Percentiles rank a stretch among this genome's conserved stretches.
phyloP scores from a whole-genome alignment of 31 red algal species.

The Endocladia muricata region DNA sequence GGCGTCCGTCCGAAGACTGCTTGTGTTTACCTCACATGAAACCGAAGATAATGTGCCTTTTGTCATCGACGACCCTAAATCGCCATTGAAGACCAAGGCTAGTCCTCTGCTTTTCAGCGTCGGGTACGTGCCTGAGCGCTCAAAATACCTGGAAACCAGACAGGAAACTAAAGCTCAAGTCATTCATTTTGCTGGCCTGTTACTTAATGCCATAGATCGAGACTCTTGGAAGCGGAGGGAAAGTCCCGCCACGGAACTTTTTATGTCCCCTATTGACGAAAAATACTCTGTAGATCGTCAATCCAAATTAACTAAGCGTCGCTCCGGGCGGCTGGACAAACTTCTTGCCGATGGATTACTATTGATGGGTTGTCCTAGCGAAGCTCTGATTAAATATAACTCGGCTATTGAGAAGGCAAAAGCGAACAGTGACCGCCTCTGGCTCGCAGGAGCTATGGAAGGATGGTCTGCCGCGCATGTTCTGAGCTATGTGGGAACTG shows the following conservation, averaged over 20 bases:
- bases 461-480: constrained; percentile 74
- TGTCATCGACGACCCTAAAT: constrained; percentile 32
- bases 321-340: constrained; percentile 69
- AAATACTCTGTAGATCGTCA: constrained; percentile 45
- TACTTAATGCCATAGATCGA: constrained; percentile 45
- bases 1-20: constrained; percentile 40
- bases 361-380: constrained; percentile 51
- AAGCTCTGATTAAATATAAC: constrained; percentile 64
- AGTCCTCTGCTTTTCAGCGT: constrained; percentile 30
- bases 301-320: constrained; percentile 66
- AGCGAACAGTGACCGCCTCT: constrained; percentile 68
- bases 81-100: constrained; percentile 13
- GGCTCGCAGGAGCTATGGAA: constrained; percentile 80
- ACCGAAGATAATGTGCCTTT: constrained; percentile 41
- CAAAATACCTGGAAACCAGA: constrained; percentile 34
- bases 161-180: constrained; percentile 57
- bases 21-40: constrained; percentile 51
- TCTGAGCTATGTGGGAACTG: constrained; percentile 29
- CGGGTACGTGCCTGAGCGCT: constrained; percentile 55
- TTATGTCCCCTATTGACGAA: constrained; percentile 66
- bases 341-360: constrained; percentile 66
- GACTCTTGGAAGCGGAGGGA: constrained; percentile 54
- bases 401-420: constrained; percentile 70
- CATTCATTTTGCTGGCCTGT: constrained; percentile 62
- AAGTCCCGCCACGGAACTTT: constrained; percentile 42